Conservation (phyloP, 768 basidiomycete species). For the Suillus plorans region DNA sequence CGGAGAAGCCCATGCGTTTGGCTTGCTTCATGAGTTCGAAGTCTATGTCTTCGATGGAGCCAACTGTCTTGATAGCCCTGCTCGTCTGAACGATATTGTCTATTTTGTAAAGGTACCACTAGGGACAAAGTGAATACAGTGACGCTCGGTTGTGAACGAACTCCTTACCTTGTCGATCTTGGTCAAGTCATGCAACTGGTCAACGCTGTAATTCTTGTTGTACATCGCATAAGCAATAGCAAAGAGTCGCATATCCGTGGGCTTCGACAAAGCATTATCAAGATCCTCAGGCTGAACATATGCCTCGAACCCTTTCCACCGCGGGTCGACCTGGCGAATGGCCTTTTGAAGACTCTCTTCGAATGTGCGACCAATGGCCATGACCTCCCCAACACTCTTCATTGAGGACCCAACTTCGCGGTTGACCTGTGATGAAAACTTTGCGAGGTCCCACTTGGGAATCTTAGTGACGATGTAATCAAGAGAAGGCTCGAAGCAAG, state of each 20-base stretch:
- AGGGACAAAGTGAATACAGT: not conserved
- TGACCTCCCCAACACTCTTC: slow-evolving; percentile 99
- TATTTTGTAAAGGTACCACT: slow-evolving; percentile 99
- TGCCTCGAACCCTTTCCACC: slow-evolving; percentile 97
- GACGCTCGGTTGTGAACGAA: not conserved
- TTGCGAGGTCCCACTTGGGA: slow-evolving; percentile 99
- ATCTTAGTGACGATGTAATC: slow-evolving; percentile 99
- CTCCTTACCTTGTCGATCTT: slow-evolving; percentile 90
- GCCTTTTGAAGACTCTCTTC: slow-evolving; percentile 99
- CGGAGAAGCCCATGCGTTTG: slow-evolving; percentile 95
- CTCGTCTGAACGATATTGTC: slow-evolving; percentile 96
- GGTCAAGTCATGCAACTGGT: slow-evolving; percentile 87
- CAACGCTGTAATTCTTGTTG: slow-evolving; percentile 87
- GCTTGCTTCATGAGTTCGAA: slow-evolving; percentile 80
- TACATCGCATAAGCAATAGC: slow-evolving; percentile 98
- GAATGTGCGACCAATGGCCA: slow-evolving; percentile 99
- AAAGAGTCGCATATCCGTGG: slow-evolving; percentile 95
- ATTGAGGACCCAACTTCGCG: slow-evolving; percentile 95
- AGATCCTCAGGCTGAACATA: slow-evolving; percentile 86
- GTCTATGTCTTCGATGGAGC: slow-evolving; percentile 67
- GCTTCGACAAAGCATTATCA: slow-evolving; percentile 72
- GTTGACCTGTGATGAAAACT: slow-evolving; percentile 92
- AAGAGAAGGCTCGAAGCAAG: slow-evolving; percentile 97
- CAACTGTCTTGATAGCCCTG: slow-evolving; percentile 66
- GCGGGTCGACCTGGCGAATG: slow-evolving; percentile 94